These are phyloP conservation scores for Dothideomycetidae sp. DNA, from an alignment of 2,329 filamentous ascomycete genomes.

Conservation along the genomic window DNA sequence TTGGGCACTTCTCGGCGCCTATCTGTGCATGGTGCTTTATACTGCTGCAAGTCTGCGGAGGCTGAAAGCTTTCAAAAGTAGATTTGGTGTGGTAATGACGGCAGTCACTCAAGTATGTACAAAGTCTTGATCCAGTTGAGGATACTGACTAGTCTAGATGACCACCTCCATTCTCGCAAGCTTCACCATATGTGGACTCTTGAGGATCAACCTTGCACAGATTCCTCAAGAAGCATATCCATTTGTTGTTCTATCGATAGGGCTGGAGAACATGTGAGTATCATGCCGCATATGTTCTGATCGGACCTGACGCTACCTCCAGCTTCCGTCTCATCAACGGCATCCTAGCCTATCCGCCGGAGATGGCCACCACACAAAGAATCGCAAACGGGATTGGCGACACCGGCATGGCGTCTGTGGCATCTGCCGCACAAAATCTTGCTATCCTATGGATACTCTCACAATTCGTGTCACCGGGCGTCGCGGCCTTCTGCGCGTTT, in stretches of 20 bases:
- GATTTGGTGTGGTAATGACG: slow-evolving; percentile 55
- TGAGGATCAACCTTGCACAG: slow-evolving; percentile 60
- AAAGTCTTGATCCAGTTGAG: background rate
- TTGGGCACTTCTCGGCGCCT: slow-evolving; percentile 48
- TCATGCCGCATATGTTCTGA: slow-evolving; percentile 14
- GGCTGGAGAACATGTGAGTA: slow-evolving; percentile 56
- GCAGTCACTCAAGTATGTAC: slow-evolving; percentile 45
- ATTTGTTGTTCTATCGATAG: slow-evolving; percentile 61
- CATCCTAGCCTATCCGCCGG: slow-evolving; percentile 55
- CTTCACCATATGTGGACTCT: slow-evolving; percentile 63
- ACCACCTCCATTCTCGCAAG: slow-evolving; percentile 60
- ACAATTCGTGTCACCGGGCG: slow-evolving; percentile 51
- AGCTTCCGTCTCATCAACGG: slow-evolving; percentile 59
- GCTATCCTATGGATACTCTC: slow-evolving; percentile 52
- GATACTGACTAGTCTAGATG: slow-evolving; percentile 18
- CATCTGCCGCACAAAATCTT: slow-evolving; percentile 55
- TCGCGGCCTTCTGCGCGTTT: slow-evolving; percentile 63
- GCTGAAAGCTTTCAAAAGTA: slow-evolving; percentile 60
- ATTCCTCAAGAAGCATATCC: slow-evolving; percentile 64
- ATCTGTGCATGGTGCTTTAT: slow-evolving; percentile 49
- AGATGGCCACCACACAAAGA: slow-evolving; percentile 52
- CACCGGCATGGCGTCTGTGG: slow-evolving; percentile 54
- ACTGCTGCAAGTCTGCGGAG: slow-evolving; percentile 54
- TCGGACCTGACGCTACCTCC: slow-evolving; percentile 17
- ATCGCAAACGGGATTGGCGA: slow-evolving; percentile 62